phyloP scores from a whole-genome alignment of 2,329 filamentous ascomycete genomes.

The Colletotrichum lupini region DNA sequence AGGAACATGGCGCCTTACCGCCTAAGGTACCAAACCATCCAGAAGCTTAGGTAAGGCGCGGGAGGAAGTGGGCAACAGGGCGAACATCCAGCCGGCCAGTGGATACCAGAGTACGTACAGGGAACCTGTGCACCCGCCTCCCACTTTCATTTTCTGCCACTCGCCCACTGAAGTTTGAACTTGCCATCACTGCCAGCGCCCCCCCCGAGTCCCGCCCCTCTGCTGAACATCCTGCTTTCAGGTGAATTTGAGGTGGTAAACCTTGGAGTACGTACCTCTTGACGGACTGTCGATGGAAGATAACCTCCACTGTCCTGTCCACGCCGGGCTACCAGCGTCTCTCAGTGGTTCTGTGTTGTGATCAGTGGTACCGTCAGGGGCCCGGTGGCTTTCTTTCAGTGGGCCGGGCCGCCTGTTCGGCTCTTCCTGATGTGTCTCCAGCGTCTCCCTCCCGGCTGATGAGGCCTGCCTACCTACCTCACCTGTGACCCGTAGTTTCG shows the following conservation, averaged over 20 bases:
- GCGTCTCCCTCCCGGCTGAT: background rate
- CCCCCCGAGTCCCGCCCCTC: too few relatives aligned
- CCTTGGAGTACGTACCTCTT: background rate
- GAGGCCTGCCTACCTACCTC: background rate
- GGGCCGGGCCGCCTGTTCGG: conserved; percentile 13
- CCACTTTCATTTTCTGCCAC: background rate
- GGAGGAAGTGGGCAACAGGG: background rate
- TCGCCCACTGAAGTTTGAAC: too few relatives aligned
- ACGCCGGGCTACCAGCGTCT: background rate
- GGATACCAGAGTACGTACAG: background rate
- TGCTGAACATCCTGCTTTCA: background rate
- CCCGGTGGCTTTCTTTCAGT: conserved; percentile 3
- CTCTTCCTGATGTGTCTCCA: conserved; percentile 22
- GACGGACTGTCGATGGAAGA: background rate
- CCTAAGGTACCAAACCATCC: background rate
- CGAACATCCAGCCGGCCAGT: background rate
- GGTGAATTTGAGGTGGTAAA: background rate
- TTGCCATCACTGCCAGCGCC: too few relatives aligned
- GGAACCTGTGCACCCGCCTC: background rate
- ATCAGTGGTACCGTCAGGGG: background rate
- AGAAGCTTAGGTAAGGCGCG: background rate
- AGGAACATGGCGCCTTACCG: background rate
- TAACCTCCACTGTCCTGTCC: background rate
- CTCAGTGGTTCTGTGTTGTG: background rate
- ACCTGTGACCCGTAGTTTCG: background rate